Evolutionary conservation across 225 moss, liverwort and hornwort genomes (phyloP).

Genomic region (Polytrichum formosum): DNA sequence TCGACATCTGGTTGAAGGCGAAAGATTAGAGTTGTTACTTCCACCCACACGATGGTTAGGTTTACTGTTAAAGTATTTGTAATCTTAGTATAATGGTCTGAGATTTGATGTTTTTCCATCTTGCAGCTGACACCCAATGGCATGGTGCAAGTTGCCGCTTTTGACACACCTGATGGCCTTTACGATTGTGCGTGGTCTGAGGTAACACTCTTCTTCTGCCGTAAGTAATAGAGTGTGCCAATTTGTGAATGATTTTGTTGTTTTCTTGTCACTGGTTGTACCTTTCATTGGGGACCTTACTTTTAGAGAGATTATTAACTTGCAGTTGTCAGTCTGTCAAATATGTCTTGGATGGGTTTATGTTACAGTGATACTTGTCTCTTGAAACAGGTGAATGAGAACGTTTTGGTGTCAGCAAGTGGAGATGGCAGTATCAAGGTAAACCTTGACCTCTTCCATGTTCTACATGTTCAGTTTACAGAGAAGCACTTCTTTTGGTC

Average conservation of each 20-base stretch:
- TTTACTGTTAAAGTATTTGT: not conserved
- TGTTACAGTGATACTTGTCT: too few relatives aligned
- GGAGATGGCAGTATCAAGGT: slow-evolving; percentile 76
- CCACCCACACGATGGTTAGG: too few relatives aligned
- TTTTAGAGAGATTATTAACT: too few relatives aligned
- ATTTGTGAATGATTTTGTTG: not conserved
- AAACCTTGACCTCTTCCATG: slow-evolving; percentile 9
- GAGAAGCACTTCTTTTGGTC: too few relatives aligned
- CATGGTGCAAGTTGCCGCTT: slow-evolving; percentile 76
- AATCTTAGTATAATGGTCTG: not conserved
- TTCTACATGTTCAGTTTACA: not conserved
- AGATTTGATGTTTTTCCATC: not conserved
- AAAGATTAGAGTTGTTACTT: too few relatives aligned
- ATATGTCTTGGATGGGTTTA: too few relatives aligned
- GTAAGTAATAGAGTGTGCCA: not conserved
- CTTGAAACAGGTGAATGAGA: slow-evolving; percentile 55
- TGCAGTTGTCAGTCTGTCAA: too few relatives aligned
- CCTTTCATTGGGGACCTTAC: too few relatives aligned
- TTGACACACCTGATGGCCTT: slow-evolving; percentile 96
- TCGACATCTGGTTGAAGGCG: too few relatives aligned
- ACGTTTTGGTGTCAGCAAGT: slow-evolving; percentile 63
- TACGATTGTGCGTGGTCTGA: slow-evolving; percentile 99
- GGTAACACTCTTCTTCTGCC: slow-evolving; percentile 24
- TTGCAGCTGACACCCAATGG: slow-evolving; percentile 74
- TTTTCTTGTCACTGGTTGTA: not conserved